phyloP scores from a whole-genome alignment of 1,284 basidiomycete genomes.

The Xerocomus nothofagi region DNA sequence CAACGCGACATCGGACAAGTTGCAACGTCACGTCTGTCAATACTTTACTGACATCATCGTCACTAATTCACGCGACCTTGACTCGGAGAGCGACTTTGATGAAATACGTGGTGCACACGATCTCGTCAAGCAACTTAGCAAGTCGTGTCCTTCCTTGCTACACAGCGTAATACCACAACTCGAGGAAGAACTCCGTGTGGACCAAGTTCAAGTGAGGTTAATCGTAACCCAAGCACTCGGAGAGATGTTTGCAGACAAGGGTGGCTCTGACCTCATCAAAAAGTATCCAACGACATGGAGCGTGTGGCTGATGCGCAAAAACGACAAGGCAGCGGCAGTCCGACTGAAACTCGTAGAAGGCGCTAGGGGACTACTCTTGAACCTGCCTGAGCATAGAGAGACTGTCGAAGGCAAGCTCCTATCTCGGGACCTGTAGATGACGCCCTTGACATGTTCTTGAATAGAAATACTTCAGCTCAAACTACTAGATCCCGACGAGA shows the following conservation, averaged over 20 bases:
- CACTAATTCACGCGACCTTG: slow-evolving; percentile 54
- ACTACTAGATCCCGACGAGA: slow-evolving; percentile 87
- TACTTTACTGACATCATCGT: slow-evolving; percentile 91
- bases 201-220: slow-evolving; percentile 70
- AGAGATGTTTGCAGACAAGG: slow-evolving; percentile 84
- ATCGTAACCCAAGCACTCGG: slow-evolving; percentile 86
- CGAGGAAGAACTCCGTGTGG: slow-evolving; percentile 85
- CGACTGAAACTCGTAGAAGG: slow-evolving; percentile 81
- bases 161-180: slow-evolving; percentile 92
- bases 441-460: slow-evolving; percentile 13
- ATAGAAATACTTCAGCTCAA: slow-evolving; percentile 67
- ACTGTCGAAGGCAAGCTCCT: slow-evolving; percentile 64
- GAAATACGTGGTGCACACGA: slow-evolving; percentile 78
- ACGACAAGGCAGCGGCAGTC: slow-evolving; percentile 74
- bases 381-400: slow-evolving; percentile 68
- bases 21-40: slow-evolving; percentile 87
- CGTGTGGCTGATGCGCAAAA: slow-evolving; percentile 79
- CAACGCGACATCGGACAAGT: slow-evolving; percentile 78
- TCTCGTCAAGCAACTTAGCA: slow-evolving; percentile 84
- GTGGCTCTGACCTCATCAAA: slow-evolving; percentile 69
- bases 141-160: slow-evolving; percentile 78
- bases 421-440: slow-evolving; percentile 1
- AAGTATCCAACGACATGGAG: slow-evolving; percentile 87
- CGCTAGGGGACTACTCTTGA: slow-evolving; percentile 59
- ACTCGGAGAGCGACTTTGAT: slow-evolving; percentile 60